Evolutionary conservation across 768 basidiomycete species (phyloP).

Genomic region (Mycena latifolia): DNA sequence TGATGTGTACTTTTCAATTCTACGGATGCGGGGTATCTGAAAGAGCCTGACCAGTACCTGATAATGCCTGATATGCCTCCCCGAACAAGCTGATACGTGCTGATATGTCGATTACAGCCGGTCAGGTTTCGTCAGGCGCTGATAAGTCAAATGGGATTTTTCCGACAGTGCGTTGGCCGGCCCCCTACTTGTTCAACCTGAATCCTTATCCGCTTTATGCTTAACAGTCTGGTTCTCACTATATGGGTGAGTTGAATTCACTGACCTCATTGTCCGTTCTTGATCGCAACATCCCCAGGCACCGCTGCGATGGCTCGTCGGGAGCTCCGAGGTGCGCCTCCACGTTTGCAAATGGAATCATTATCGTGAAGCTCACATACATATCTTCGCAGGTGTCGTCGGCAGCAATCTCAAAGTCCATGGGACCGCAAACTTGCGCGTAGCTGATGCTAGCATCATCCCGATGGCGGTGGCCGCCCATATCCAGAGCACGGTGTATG

Average conservation of each 20-base stretch:
- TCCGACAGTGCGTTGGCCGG: too few relatives aligned
- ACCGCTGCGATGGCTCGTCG: conserved; percentile 22
- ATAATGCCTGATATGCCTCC: too few relatives aligned
- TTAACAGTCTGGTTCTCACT: conserved; percentile 7
- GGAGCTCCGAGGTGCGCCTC: conserved; percentile 2
- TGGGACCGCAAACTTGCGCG: conserved; percentile 32
- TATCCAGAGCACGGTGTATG: conserved; percentile 36
- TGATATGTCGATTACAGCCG: too few relatives aligned
- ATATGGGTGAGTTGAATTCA: conserved; percentile 6
- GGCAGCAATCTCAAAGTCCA: conserved; percentile 33
- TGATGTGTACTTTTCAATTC: too few relatives aligned
- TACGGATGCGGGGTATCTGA: too few relatives aligned
- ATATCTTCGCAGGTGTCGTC: conserved; percentile 30
- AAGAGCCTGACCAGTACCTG: too few relatives aligned
- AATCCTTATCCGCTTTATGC: neutral
- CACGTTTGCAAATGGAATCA: neutral
- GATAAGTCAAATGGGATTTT: too few relatives aligned
- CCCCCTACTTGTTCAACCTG: too few relatives aligned
- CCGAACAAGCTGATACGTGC: too few relatives aligned
- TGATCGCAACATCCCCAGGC: neutral
- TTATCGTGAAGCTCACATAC: neutral
- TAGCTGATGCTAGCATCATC: conserved; percentile 38
- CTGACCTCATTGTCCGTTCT: neutral
- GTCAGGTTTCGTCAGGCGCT: too few relatives aligned
- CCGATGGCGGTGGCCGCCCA: conserved; percentile 31